These are phyloP conservation scores for Mycena epipterygia DNA, from an alignment of 768 basidiomycete species.

Conservation along the genomic window DNA sequence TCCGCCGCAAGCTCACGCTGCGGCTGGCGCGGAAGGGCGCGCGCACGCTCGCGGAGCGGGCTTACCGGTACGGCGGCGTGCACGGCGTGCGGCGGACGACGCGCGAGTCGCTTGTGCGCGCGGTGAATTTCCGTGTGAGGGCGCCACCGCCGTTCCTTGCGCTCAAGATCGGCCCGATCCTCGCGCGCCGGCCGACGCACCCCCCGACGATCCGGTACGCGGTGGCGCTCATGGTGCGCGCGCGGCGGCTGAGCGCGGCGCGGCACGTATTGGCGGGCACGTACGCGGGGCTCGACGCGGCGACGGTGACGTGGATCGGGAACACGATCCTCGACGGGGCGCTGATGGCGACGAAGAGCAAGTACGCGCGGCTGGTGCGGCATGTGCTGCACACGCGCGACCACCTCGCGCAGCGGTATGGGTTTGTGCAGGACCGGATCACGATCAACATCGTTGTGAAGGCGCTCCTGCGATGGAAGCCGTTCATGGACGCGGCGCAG, in stretches of 20 bases:
- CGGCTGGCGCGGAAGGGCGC: constrained; percentile 50
- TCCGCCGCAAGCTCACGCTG: constrained; percentile 49
- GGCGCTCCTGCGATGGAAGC: constrained; percentile 66
- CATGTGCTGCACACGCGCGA: constrained; percentile 56
- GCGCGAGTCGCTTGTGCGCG: constrained; percentile 42
- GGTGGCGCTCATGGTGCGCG: constrained; percentile 55
- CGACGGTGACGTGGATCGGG: constrained; percentile 59
- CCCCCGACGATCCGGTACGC: constrained; percentile 48
- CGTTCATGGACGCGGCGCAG: constrained; percentile 54
- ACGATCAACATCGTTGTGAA: constrained; percentile 81
- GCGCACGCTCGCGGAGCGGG: constrained; percentile 40
- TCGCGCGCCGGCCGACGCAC: constrained; percentile 42
- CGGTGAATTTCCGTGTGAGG: constrained; percentile 41
- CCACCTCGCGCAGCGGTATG: constrained; percentile 56
- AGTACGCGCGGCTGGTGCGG: constrained; percentile 62
- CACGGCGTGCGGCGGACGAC: constrained; percentile 28
- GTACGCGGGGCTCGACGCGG: constrained; percentile 43
- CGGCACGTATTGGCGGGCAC: constrained; percentile 54
- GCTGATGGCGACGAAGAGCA: constrained; percentile 45
- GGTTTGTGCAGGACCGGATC: constrained; percentile 74
- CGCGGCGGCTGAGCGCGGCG: constrained; percentile 59
- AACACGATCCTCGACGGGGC: constrained; percentile 70
- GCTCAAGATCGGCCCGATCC: constrained; percentile 40
- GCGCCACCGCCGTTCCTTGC: constrained; percentile 34
- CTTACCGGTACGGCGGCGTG: constrained; percentile 31